phyloP scores from a whole-genome alignment of 345 rosid species.

The Eucalyptus cladocalyx region DNA sequence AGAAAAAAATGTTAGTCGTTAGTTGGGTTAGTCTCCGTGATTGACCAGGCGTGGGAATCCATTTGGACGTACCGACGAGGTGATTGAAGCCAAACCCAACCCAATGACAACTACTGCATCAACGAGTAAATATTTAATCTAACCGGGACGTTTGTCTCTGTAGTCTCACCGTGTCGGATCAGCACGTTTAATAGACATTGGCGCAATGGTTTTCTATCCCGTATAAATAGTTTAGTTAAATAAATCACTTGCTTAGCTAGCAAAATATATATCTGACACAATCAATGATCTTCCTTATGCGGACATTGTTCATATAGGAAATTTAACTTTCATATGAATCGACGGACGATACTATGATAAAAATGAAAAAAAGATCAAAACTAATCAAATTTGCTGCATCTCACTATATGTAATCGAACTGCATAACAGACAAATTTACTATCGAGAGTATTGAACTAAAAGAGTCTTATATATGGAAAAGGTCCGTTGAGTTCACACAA shows the following conservation, averaged over 20 bases:
- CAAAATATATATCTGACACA: too few species aligned
- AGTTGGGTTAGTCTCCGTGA: neutral
- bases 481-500: neutral
- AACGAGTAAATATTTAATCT: neutral
- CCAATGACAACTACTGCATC: neutral
- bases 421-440: rapidly evolving
- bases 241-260: neutral
- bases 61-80: neutral
- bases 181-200: too few species aligned
- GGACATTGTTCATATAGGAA: neutral
- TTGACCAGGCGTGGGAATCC: neutral
- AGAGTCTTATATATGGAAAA: neutral
- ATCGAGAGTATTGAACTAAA: too few species aligned
- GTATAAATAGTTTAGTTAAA: rapidly evolving
- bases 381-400: neutral
- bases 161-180: too few species aligned
- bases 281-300: neutral
- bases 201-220: too few species aligned
- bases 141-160: too few species aligned
- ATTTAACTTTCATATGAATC: too few species aligned
- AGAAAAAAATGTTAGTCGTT: rapidly evolving
- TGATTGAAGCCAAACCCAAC: neutral
- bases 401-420: neutral
- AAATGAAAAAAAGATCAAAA: neutral
- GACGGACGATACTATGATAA: neutral